phyloP scores from a whole-genome alignment of 768 basidiomycete genomes.

The Boletus edulis region DNA sequence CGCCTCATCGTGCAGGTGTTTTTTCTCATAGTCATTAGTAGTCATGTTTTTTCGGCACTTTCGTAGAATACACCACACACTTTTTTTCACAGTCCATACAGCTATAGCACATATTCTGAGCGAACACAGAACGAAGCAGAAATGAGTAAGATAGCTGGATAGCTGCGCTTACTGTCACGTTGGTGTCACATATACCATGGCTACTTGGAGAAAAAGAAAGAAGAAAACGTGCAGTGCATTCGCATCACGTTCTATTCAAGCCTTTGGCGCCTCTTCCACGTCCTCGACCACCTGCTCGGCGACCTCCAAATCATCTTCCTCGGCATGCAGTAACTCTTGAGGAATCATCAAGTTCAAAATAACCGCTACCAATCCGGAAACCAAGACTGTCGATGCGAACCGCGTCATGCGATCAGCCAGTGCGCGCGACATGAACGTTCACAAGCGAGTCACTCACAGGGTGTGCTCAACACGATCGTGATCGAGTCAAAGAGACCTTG shows the following conservation, averaged over 20 bases:
- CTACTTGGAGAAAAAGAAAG: no score
- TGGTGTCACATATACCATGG: no score
- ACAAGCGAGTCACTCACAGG: constrained; percentile 51
- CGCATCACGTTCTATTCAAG: not conserved
- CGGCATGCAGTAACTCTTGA: constrained; percentile 22
- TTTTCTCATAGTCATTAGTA: no score
- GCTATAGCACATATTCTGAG: no score
- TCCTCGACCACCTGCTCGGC: constrained; percentile 24
- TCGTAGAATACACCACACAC: no score
- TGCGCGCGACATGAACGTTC: not conserved
- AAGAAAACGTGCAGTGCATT: no score
- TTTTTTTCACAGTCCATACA: no score
- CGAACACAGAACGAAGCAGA: no score
- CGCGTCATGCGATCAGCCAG: not conserved
- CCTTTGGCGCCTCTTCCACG: constrained; percentile 16
- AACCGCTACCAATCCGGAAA: constrained; percentile 55
- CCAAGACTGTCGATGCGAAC: constrained; percentile 41
- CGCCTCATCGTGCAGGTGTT: no score
- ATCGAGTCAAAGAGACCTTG: constrained; percentile 74
- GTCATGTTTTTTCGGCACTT: no score
- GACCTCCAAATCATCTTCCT: constrained; percentile 15
- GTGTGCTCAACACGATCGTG: constrained; percentile 76
- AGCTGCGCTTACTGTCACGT: no score
- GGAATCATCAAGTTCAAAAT: constrained; percentile 60
- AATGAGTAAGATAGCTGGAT: no score